phyloP scores from a whole-genome alignment of 768 basidiomycete species.

The Naematelia aurantialba region DNA sequence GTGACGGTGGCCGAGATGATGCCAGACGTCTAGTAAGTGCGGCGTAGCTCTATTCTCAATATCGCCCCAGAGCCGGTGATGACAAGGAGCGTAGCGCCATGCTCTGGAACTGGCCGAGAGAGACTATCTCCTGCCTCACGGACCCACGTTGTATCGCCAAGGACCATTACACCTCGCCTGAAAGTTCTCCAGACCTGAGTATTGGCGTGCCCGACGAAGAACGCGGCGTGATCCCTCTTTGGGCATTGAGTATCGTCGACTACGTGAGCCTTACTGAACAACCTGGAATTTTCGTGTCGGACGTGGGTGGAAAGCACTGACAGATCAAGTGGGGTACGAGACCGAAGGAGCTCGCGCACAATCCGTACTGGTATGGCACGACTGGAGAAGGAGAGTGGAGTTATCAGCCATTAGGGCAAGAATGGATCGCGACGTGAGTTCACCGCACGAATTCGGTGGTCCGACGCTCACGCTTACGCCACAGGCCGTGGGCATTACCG shows the following conservation, averaged over 20 bases:
- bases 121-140: slow-evolving; percentile 39
- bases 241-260: slow-evolving; percentile 37
- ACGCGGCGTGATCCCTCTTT: slow-evolving; percentile 45
- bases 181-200: slow-evolving; percentile 24
- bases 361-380: slow-evolving; percentile 36
- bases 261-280: slow-evolving; percentile 44
- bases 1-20: slow-evolving; percentile 41
- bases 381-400: slow-evolving; percentile 37
- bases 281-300: background rate
- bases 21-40: slow-evolving; percentile 47
- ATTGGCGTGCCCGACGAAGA: slow-evolving; percentile 36
- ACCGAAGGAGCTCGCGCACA: slow-evolving; percentile 33
- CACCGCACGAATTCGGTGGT: background rate
- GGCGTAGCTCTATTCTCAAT: background rate
- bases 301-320: background rate
- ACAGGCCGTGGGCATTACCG: slow-evolving; percentile 42
- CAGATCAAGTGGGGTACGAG: slow-evolving; percentile 39
- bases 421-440: slow-evolving; percentile 44
- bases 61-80: background rate
- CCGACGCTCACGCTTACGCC: background rate
- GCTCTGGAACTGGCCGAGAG: slow-evolving; percentile 36
- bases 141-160: slow-evolving; percentile 44
- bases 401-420: slow-evolving; percentile 43
- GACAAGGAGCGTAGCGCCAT: slow-evolving; percentile 20
- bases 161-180: slow-evolving; percentile 37